Evolutionary conservation across 495 filamentous ascomycete genomes (phyloP).

Genomic region (Pyronema domesticum): DNA sequence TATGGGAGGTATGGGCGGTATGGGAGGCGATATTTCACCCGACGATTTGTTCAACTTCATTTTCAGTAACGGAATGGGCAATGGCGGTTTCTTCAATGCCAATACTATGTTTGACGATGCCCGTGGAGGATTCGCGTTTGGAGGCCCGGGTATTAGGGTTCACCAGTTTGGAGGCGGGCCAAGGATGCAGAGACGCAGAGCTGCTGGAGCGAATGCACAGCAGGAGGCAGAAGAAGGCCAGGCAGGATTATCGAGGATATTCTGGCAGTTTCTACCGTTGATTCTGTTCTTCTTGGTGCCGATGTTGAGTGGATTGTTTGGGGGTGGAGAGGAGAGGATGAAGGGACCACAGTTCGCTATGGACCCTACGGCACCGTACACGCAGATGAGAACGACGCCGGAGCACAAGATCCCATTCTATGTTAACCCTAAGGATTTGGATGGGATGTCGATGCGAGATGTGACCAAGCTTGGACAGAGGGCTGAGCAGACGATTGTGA

Average conservation of each 20-base stretch:
- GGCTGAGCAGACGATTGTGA: constrained; percentile 57
- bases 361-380: constrained; percentile 46
- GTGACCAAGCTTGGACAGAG: constrained; percentile 54
- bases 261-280: constrained; percentile 59
- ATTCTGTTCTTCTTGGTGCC: constrained; percentile 79
- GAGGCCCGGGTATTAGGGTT: constrained; percentile 63
- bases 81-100: constrained; percentile 50
- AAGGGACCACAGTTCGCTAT: constrained; percentile 59
- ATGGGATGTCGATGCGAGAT: constrained; percentile 45
- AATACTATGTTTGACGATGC: constrained; percentile 47
- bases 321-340: constrained; percentile 36
- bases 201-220: constrained; percentile 36
- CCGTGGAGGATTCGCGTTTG: constrained; percentile 67
- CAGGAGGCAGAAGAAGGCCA: constrained; percentile 32
- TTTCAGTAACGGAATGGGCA: constrained; percentile 57
- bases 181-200: constrained; percentile 43
- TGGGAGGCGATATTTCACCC: constrained; percentile 78
- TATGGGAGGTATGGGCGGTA: constrained; percentile 33
- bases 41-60: constrained; percentile 94
- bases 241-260: constrained; percentile 33
- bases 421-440: constrained; percentile 60
- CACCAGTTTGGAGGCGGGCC: constrained; percentile 61
- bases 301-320: constrained; percentile 64
- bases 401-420: constrained; percentile 62
- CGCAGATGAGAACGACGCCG: constrained; percentile 50